A percentile compares a stretch with the other conserved stretches of the same genome.
These are phyloP conservation scores for Macroventuria anomochaeta DNA, from an alignment of 2,329 filamentous ascomycete species.

Conservation along the genomic window DNA sequence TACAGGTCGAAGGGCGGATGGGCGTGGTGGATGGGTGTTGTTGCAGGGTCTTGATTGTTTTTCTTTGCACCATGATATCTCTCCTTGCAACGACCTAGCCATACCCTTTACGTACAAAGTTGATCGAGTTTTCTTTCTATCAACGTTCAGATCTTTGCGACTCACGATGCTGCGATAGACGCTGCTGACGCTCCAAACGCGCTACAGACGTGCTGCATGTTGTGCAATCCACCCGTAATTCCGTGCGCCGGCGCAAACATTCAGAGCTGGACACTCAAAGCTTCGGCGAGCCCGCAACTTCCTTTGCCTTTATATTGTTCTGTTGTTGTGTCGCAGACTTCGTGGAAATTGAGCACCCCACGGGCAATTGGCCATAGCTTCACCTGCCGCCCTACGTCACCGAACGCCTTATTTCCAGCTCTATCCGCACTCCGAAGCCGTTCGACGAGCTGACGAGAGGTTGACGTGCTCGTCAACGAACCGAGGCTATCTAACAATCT, in stretches of 20 bases:
- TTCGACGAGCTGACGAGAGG: conserved; percentile 10
- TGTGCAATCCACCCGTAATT: conserved; percentile 1
- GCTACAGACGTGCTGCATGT: conserved; percentile 5
- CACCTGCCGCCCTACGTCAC: conserved; percentile 12
- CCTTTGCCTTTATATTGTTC: background rate
- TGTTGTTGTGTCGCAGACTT: background rate
- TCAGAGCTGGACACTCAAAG: conserved; percentile 9
- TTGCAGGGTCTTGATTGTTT: background rate
- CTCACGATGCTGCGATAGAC: conserved; percentile 17
- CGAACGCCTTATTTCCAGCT: conserved; percentile 3
- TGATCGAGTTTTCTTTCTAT: background rate
- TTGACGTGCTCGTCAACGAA: conserved; percentile 13
- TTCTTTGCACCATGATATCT: background rate
- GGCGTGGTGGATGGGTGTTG: conserved; percentile 13
- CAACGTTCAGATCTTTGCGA: background rate
- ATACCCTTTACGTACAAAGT: conserved; percentile 2
- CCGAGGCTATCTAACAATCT: conserved; percentile 4
- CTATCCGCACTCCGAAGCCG: background rate
- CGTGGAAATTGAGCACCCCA: conserved; percentile 6
- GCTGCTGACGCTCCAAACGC: conserved; percentile 32
- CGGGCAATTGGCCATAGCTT: conserved; percentile 20
- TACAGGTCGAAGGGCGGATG: conserved; percentile 26
- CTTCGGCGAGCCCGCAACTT: background rate
- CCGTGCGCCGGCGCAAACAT: conserved; percentile 11
- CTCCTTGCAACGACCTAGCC: background rate